phyloP scores from a whole-genome alignment of 2,329 filamentous ascomycete genomes.

The Penicillium sclerotigenum region DNA sequence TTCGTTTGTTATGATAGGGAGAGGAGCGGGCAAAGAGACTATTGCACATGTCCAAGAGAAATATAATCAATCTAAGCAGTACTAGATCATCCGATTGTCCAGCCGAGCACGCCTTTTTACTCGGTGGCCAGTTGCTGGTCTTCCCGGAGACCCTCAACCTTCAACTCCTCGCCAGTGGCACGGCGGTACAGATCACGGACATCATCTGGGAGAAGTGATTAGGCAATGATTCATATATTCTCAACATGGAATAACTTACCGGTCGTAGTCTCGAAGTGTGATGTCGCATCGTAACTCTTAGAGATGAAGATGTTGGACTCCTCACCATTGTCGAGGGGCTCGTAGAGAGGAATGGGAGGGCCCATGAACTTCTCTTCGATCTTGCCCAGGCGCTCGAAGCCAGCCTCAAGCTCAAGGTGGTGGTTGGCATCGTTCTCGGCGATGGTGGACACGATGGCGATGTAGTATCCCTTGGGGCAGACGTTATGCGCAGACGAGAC shows the following conservation, averaged over 20 bases:
- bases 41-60: slow-evolving; percentile 27
- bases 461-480: slow-evolving; percentile 98
- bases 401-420: slow-evolving; percentile 89
- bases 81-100: slow-evolving; percentile 26
- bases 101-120: slow-evolving; percentile 22
- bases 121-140: slow-evolving; percentile 49
- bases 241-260: slow-evolving; percentile 41
- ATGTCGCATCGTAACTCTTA: slow-evolving; percentile 97
- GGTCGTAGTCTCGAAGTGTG: slow-evolving; percentile 90
- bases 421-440: slow-evolving; percentile 89
- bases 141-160: slow-evolving; percentile 82
- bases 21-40: slow-evolving; percentile 11
- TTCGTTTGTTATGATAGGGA: slow-evolving; percentile 13
- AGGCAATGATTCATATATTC: neutral
- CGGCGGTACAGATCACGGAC: slow-evolving; percentile 90
- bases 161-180: slow-evolving; percentile 77
- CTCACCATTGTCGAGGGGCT: slow-evolving; percentile 76
- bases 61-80: slow-evolving; percentile 31
- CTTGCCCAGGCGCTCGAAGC: slow-evolving; percentile 84
- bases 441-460: slow-evolving; percentile 97
- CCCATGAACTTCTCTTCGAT: slow-evolving; percentile 98
- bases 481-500: slow-evolving; percentile 96
- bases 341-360: slow-evolving; percentile 86
- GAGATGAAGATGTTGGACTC: slow-evolving; percentile 95
- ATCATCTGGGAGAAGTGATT: slow-evolving; percentile 61